Evolutionary conservation across 2,329 filamentous ascomycete genomes (phyloP).

Genomic region (Trichocomaceae sp.): DNA sequence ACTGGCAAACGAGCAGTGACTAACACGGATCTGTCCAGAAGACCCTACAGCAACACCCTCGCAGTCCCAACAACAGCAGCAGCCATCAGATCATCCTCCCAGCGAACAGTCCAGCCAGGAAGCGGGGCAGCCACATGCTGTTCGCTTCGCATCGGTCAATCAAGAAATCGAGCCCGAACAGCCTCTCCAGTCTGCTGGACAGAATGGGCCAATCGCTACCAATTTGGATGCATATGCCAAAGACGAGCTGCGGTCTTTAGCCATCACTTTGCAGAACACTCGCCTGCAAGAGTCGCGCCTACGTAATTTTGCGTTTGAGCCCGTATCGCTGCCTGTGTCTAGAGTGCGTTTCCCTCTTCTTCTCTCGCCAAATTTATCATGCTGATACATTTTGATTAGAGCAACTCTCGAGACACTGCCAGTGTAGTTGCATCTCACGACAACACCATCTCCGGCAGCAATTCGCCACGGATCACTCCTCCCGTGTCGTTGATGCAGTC

Average conservation of each 20-base stretch:
- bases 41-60: slow-evolving; percentile 2
- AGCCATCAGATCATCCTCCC: neutral
- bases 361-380: neutral
- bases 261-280: slow-evolving; percentile 64
- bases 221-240: slow-evolving; percentile 37
- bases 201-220: slow-evolving; percentile 17
- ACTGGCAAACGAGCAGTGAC: neutral
- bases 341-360: slow-evolving; percentile 29
- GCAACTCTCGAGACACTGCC: slow-evolving; percentile 46
- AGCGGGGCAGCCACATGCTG: slow-evolving; percentile 38
- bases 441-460: slow-evolving; percentile 57
- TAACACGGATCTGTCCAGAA: neutral
- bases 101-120: slow-evolving; percentile 7
- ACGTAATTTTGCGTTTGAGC: slow-evolving; percentile 82
- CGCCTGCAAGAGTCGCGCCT: slow-evolving; percentile 76
- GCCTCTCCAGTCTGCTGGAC: slow-evolving; percentile 21
- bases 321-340: slow-evolving; percentile 69
- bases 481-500: slow-evolving; percentile 69
- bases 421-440: slow-evolving; percentile 52
- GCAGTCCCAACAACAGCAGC: slow-evolving; percentile 3
- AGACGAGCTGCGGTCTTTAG: slow-evolving; percentile 65
- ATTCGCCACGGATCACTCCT: slow-evolving; percentile 63
- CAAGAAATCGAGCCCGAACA: slow-evolving; percentile 59
- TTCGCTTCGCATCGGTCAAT: slow-evolving; percentile 65
- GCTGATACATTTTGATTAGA: slow-evolving; percentile 21